Evolutionary conservation across 345 rosid genomes (phyloP), one percentile per base, ranked within the genome.

Genomic region (Dipteronia dyeriana): DNA sequence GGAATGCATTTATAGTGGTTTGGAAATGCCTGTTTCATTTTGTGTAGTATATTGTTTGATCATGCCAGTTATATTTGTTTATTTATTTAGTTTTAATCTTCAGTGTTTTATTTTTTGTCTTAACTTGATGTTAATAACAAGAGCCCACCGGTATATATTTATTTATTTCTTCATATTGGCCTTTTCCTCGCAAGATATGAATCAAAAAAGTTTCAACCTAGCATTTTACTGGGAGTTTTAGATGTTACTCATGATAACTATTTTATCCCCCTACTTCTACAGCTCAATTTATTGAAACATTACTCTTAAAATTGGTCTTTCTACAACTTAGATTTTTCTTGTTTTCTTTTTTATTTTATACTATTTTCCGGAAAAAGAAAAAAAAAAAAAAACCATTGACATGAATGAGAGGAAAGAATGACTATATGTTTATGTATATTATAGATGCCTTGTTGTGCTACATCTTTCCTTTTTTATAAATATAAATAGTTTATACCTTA

Each of bases 171-270:
- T 34, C 9, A n/a, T 19, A 54, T 31, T 71, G 45, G 63, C 26
- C 74, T 9, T 57, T 7, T 63, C 39, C 16, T 13, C 9, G 26
- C 9, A 63, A 25, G 39, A 12, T 63, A 63, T 63, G 39, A 29
- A 26, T 63, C 26, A 26, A 26, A 26, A 19, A 64, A 7, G 31
- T 14, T 25, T 34, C 61, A 53, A 26, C 8, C 61, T 41, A 13
- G 26, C 66, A 59, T 60, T 66, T 70, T 20, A 5, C 65, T 71
- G 9, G 65, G 29, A n/a, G 65, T 39, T 34, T 57, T 59, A 73
- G 7, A 60, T 53, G 26, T 54, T 23, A 4, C 6, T 70, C 22
- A 26, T 17, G 43, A 31, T 10, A 29, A 71, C 13, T 31, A 71
- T 59, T 53, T 29, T 29, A 19, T 54, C 19, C 17, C 49, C 45